Conservation (phyloP, 371 early-diverging fungal genomes). For the Mucor plumbeus region DNA sequence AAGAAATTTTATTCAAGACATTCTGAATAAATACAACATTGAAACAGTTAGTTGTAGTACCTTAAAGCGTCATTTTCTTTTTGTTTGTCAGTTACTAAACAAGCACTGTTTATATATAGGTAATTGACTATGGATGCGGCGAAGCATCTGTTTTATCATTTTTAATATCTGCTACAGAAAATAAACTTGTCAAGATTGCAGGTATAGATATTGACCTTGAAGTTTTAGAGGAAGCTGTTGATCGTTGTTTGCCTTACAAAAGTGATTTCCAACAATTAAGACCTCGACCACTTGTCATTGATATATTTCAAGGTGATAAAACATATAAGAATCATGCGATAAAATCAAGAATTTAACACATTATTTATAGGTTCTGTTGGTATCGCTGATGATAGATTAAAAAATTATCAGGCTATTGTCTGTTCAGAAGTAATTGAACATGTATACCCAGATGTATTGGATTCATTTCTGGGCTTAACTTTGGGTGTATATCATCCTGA, state of each 20-base stretch:
- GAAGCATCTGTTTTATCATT: constrained; percentile 68
- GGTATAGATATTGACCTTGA: constrained; percentile 65
- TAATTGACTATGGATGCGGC: constrained; percentile 82
- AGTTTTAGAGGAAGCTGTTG: constrained; percentile 48
- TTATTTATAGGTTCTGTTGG: constrained; percentile 51
- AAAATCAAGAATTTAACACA: not conserved
- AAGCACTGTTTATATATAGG: constrained; percentile 35
- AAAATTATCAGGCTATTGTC: constrained; percentile 62
- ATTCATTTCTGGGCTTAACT: constrained; percentile 58
- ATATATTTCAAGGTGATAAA: constrained; percentile 59
- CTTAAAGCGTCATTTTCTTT: too few relatives aligned
- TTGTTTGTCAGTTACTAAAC: not conserved
- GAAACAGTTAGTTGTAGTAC: constrained; percentile 11
- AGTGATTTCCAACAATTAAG: constrained; percentile 57
- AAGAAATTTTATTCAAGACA: constrained; percentile 18
- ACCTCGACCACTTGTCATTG: constrained; percentile 49
- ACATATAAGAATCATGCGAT: not conserved
- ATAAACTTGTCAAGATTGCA: constrained; percentile 53
- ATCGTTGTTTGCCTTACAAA: constrained; percentile 58
- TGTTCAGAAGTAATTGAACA: constrained; percentile 86
- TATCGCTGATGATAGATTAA: constrained; percentile 45
- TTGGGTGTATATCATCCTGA: constrained; percentile 74
- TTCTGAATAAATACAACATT: not conserved
- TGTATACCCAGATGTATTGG: constrained; percentile 60
- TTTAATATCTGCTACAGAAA: constrained; percentile 52